phyloP scores from a whole-genome alignment of 805 yeast species.

The Kazachstania africana region DNA sequence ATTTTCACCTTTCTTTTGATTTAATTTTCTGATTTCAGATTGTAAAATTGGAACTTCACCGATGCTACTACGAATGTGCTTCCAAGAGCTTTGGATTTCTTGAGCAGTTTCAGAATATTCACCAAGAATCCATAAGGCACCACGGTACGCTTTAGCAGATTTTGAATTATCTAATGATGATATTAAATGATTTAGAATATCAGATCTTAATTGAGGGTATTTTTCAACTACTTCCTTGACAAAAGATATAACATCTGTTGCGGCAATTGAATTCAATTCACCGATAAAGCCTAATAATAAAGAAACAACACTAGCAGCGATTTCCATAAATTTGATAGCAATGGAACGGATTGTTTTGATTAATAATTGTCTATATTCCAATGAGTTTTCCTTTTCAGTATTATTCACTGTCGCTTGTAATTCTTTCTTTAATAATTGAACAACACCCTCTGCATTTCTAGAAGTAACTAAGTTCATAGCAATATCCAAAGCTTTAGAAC shows the following conservation, averaged over 20 bases:
- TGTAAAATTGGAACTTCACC: slow-evolving; percentile 89
- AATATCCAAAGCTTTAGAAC: slow-evolving; percentile 75
- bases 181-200: slow-evolving; percentile 54
- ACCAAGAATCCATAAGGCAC: slow-evolving; percentile 92
- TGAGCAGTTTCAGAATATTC: slow-evolving; percentile 68
- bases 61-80: slow-evolving; percentile 62
- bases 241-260: slow-evolving; percentile 81
- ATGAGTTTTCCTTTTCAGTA: slow-evolving; percentile 61
- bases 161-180: slow-evolving; percentile 52
- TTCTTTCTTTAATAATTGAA: slow-evolving; percentile 85
- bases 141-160: slow-evolving; percentile 85
- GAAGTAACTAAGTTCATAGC: slow-evolving; percentile 70
- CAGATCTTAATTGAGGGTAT: slow-evolving; percentile 65
- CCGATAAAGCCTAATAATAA: slow-evolving; percentile 75
- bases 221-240: slow-evolving; percentile 90
- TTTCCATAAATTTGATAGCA: slow-evolving; percentile 81
- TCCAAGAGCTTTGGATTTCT: slow-evolving; percentile 79
- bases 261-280: slow-evolving; percentile 75
- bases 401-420: slow-evolving; percentile 57
- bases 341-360: slow-evolving; percentile 81
- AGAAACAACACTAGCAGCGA: slow-evolving; percentile 84
- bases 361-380: slow-evolving; percentile 80
- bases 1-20: slow-evolving; percentile 26
- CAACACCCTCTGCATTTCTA: slow-evolving; percentile 89
- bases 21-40: slow-evolving; percentile 43